Evolutionary conservation across 1,284 basidiomycete genomes (phyloP), one percentile per base, ranked within the genome.

Genomic region (Austroboletus rostrupii): DNA sequence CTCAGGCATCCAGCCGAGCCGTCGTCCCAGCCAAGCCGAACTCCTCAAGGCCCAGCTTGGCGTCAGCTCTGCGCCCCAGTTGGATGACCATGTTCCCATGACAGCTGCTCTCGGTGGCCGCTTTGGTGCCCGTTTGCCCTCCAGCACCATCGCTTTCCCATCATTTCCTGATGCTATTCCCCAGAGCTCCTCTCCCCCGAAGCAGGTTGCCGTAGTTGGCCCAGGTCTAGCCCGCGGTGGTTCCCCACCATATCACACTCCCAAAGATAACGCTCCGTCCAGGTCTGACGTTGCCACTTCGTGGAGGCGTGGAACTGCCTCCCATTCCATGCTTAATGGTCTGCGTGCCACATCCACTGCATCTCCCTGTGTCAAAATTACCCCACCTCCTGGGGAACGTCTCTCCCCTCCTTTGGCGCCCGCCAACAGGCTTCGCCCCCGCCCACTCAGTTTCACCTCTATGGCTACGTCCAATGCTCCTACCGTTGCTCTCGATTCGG

Each of bases 231-330:
- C 80, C 28, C 77, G 89, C 43, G 85, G 86, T 43, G 72, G 69
- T 52, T 70, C 72, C 11, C 54, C 71, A n/a, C 71, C 74, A 23
- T 36, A 65, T n/a, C 74, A 72, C 53, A 67, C 52, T 37, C 62
- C 57, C 56, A 59, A 64, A 47, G 65, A 60, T 28, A 59, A 55
- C 47, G 53, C 58, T 14, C 76, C 80, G 17, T 88, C 86, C 61
- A 90, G 89, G 70, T 87, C 87, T 5, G 87, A 91, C 61, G 68
- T 78, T 36, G 88, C 80, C 43, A 71, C 79, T 19, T 88, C 85
- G 47, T 91, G 88, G 88, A 78, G 88, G 60, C 84, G 89, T 43
- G 78, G 78, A 45, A 80, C 78, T 17, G 78, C 77, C 59, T 83
- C 79, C 61, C 80, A 87, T 66, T 87, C 86, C 17, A 80, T 83